Base-by-base conservation (phyloP, 805 yeast genomes). In the Vanderwaltozyma yarrowii region DNA sequence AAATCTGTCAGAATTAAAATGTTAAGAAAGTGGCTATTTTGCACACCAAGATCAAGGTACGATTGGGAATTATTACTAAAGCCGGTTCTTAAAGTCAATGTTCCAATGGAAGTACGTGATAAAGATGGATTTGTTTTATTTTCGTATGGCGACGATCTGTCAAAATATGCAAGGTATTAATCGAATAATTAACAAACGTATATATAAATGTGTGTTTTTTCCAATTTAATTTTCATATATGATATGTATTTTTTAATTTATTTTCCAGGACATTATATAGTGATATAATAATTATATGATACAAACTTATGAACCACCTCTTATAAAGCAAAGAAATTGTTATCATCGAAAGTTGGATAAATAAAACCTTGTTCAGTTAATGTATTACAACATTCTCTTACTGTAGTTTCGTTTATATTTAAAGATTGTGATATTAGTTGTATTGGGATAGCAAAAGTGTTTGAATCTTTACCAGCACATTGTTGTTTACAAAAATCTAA, bases 291-390 rank as follows among this genome's bases (percentile, higher is more conserved):
- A 24, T 24, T 10, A 24, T 24, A 28, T 28, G n/a, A n/a, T 11
- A 28, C 19, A 28, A 17, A 13, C 13, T 14, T 30, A 7, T 20
- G 27, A 30, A 36, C 4, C 13, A 30, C n/a, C 5, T 16, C 7
- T 30, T 37, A 50, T 40, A 75, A 69, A 37, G 78, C 74, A 48
- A 78, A 65, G 51, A 58, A 79, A 20, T 74, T 67, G 38, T 69
- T 69, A 42, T 81, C 89, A 50, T 80, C 86, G 43, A 73, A 72
- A 12, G 87, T 85, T 34, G 73, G 69, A 54, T 79, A 82, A 33
- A 80, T 67, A 47, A 68, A 76, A 27, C 88, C 94, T 40, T 70
- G 77, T 32, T 80, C 87, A 11, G 74, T 69, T 48, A 82, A 65
- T 17, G 66, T 65, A 25, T 65, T 66, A 50, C 84, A 74, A 44